phyloP scores from a whole-genome alignment of 495 filamentous ascomycete species.

The Oleoguttula mirabilis region DNA sequence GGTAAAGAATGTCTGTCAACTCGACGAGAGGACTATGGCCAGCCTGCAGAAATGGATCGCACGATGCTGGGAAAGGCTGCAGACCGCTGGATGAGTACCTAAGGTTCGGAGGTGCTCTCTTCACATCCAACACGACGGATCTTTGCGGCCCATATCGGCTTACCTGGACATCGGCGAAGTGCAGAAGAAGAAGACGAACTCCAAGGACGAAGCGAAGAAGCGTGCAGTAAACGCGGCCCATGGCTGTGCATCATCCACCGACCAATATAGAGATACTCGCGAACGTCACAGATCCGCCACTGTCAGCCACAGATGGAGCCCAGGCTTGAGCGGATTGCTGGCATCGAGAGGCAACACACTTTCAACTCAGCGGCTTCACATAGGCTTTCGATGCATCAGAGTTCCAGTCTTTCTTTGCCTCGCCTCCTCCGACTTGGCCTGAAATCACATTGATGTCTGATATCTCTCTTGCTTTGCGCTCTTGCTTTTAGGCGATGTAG shows the following conservation, averaged over 20 bases:
- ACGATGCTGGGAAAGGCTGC: slow-evolving; percentile 1
- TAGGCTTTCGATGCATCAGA: no score
- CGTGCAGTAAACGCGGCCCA: background rate
- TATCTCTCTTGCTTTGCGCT: no score
- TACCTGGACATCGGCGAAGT: no score
- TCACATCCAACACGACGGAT: background rate
- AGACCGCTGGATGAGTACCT: background rate
- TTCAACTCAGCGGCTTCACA: no score
- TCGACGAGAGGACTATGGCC: slow-evolving; percentile 9
- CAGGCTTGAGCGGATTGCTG: background rate
- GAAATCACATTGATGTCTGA: no score
- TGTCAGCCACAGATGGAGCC: background rate
- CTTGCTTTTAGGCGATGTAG: no score
- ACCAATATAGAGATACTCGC: background rate
- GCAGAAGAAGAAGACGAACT: no score
- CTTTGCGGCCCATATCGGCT: background rate
- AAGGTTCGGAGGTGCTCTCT: background rate
- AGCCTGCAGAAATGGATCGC: slow-evolving; percentile 10
- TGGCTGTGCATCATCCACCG: background rate
- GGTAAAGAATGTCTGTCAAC: slow-evolving; percentile 1
- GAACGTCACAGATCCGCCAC: background rate
- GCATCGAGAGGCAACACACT: background rate
- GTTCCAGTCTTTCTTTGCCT: no score
- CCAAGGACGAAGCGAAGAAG: no score
- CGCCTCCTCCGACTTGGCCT: no score